Conservation (phyloP, 2,329 filamentous ascomycete species). For the Alternaria metachromatica region DNA sequence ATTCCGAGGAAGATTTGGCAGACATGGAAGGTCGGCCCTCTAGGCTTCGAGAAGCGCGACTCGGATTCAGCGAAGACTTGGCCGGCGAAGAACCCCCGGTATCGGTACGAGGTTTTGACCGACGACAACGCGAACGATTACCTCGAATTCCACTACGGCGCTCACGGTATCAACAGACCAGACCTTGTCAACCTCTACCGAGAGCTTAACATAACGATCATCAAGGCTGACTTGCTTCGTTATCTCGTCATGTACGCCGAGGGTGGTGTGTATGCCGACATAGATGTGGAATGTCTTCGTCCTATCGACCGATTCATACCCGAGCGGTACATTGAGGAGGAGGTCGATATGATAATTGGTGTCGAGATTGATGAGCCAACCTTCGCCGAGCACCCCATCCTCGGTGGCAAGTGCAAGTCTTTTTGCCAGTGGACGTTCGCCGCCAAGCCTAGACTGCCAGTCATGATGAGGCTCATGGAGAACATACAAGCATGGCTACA, state of each 20-base stretch:
- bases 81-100: conserved; percentile 69
- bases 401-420: conserved; percentile 71
- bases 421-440: conserved; percentile 82
- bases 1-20: conserved; percentile 78
- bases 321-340: conserved; percentile 65
- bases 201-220: conserved; percentile 61
- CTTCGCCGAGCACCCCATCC: conserved; percentile 67
- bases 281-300: conserved; percentile 64
- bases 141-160: conserved; percentile 71
- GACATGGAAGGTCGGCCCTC: conserved; percentile 74
- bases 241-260: conserved; percentile 73
- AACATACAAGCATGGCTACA: conserved; percentile 72
- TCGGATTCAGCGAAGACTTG: conserved; percentile 67
- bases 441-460: conserved; percentile 69
- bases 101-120: conserved; percentile 73
- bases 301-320: conserved; percentile 66
- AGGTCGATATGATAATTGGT: conserved; percentile 74
- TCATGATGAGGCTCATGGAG: conserved; percentile 72
- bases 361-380: conserved; percentile 75
- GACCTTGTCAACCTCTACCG: conserved; percentile 53
- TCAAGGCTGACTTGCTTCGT: conserved; percentile 70
- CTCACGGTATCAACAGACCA: conserved; percentile 68
- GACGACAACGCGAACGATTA: conserved; percentile 72
- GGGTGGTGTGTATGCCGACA: conserved; percentile 67
- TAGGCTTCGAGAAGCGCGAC: conserved; percentile 71